Conservation (phyloP, 1,139 yeast species). For the Candida albicans region DNA sequence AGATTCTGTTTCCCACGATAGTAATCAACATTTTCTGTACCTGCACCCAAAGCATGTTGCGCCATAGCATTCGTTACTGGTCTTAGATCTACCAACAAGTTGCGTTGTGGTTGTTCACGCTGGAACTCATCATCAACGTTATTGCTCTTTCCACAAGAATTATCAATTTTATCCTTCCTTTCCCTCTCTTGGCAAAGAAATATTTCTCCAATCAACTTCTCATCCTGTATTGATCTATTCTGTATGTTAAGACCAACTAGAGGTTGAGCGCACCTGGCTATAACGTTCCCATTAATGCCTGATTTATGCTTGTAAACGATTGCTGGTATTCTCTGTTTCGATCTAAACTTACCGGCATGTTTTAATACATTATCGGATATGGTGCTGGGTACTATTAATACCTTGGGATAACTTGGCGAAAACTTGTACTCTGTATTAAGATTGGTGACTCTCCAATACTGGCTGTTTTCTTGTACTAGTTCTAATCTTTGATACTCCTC, state of each 20-base stretch:
- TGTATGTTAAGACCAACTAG: slow-evolving; percentile 82
- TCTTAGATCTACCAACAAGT: slow-evolving; percentile 84
- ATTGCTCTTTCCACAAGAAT: slow-evolving; percentile 19
- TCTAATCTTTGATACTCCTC: slow-evolving; percentile 72
- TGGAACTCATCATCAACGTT: slow-evolving; percentile 21
- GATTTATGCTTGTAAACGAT: slow-evolving; percentile 69
- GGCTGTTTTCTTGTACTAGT: slow-evolving; percentile 22
- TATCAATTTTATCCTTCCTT: slow-evolving; percentile 18
- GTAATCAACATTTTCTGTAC: slow-evolving; percentile 89
- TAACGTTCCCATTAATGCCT: slow-evolving; percentile 66
- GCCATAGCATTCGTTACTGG: slow-evolving; percentile 96
- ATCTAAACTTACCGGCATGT: slow-evolving; percentile 83
- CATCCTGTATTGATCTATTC: slow-evolving; percentile 88
- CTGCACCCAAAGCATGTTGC: slow-evolving; percentile 95
- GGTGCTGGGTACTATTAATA: slow-evolving; percentile 65
- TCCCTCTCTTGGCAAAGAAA: slow-evolving; percentile 51
- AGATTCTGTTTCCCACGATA: slow-evolving; percentile 45
- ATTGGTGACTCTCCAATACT: slow-evolving; percentile 67
- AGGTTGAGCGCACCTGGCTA: slow-evolving; percentile 91
- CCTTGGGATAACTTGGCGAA: slow-evolving; percentile 74
- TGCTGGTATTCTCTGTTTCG: slow-evolving; percentile 83
- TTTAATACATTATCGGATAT: slow-evolving; percentile 80
- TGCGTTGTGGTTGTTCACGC: slow-evolving; percentile 49
- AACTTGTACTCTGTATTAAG: slow-evolving; percentile 67
- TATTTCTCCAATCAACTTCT: slow-evolving; percentile 71